These are phyloP conservation scores for Talaromyces sp. DNA, from an alignment of 2,329 filamentous ascomycete genomes.

Conservation along the genomic window DNA sequence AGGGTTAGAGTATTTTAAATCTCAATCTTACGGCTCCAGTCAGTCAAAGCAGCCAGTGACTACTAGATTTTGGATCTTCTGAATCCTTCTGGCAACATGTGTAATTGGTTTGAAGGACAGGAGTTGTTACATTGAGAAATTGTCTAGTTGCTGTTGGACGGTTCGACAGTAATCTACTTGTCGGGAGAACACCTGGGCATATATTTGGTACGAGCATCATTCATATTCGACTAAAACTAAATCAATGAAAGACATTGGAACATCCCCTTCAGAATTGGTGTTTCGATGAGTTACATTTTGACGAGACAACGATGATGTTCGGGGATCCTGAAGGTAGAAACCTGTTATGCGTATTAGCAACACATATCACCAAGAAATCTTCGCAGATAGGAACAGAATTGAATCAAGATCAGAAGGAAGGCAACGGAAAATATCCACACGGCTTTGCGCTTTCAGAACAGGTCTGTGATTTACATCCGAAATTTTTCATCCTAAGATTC, in stretches of 20 bases:
- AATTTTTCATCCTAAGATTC: slow-evolving; percentile 21
- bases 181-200: background rate
- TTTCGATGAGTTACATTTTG: background rate
- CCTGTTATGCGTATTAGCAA: background rate
- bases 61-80: too few relatives aligned
- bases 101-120: background rate
- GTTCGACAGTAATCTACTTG: background rate
- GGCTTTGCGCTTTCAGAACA: slow-evolving; percentile 21
- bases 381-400: background rate
- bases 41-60: too few relatives aligned
- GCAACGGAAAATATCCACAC: slow-evolving; percentile 23
- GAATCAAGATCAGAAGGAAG: slow-evolving; percentile 21
- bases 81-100: background rate
- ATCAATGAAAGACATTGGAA: background rate
- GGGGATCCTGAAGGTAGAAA: background rate
- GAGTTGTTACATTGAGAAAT: background rate
- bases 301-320: too few relatives aligned
- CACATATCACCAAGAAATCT: background rate
- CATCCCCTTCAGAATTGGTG: background rate
- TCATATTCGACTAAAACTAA: background rate
- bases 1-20: background rate
- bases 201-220: background rate
- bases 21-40: too few relatives aligned
- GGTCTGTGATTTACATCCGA: slow-evolving; percentile 23
- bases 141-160: background rate